phyloP scores from a whole-genome alignment of 2,329 filamentous ascomycete species.

The Aureobasidium sp. region DNA sequence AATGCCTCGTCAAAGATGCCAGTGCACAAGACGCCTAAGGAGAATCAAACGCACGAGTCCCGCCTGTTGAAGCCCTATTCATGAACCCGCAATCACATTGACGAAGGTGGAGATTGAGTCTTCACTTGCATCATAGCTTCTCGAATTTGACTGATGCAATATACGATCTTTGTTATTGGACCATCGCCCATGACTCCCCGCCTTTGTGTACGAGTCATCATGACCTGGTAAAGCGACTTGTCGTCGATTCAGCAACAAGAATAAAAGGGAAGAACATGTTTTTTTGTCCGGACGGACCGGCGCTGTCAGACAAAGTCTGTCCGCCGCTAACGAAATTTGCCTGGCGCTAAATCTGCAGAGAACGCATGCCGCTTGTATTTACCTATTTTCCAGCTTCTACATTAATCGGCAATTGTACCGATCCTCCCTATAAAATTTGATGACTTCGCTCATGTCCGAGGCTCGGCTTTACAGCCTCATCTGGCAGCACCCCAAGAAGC shows the following conservation, averaged over 20 bases:
- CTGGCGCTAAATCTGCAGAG: background rate
- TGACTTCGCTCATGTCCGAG: background rate
- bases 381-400: background rate
- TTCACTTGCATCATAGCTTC: background rate
- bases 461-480: background rate
- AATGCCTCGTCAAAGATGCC: background rate
- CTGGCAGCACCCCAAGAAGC: background rate
- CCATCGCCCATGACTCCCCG: no score
- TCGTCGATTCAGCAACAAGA: background rate
- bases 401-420: background rate
- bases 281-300: background rate
- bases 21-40: background rate
- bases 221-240: background rate
- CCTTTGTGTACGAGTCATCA: background rate
- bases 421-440: background rate
- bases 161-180: background rate
- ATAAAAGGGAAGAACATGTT: background rate
- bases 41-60: background rate
- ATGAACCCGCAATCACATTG: background rate
- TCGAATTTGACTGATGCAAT: background rate
- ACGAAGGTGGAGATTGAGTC: conserved; percentile 3
- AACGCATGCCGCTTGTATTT: background rate
- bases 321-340: conserved; percentile 8
- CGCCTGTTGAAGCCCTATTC: background rate
- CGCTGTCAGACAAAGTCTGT: background rate